These are phyloP conservation scores for Entomortierella beljakovae DNA, from an alignment of 192 early-diverging fungal genomes.

Conservation along the genomic window DNA sequence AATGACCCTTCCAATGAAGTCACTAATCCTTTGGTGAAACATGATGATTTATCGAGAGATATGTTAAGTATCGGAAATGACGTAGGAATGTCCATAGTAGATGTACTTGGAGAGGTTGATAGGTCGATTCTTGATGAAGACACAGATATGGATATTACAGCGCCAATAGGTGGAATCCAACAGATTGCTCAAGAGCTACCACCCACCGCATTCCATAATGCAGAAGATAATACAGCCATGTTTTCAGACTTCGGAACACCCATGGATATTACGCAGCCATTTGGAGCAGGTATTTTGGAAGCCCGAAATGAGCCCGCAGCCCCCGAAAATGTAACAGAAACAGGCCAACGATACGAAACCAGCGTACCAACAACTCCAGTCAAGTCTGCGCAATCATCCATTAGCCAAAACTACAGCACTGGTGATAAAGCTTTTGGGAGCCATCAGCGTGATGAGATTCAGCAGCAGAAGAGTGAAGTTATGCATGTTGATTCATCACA, in stretches of 20 bases:
- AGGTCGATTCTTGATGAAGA: slow-evolving; percentile 20
- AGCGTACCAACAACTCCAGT: slow-evolving; percentile 7
- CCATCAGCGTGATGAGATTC: neutral
- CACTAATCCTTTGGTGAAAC: neutral
- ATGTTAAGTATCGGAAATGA: neutral
- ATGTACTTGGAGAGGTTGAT: neutral
- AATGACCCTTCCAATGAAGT: neutral
- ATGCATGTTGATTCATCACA: too few relatives aligned
- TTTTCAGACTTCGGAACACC: slow-evolving; percentile 30
- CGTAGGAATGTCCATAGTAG: neutral
- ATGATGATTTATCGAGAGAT: neutral
- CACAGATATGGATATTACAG: slow-evolving; percentile 47
- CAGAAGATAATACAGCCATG: slow-evolving; percentile 24
- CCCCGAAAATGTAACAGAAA: neutral
- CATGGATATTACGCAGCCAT: slow-evolving; percentile 41
- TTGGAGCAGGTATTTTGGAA: slow-evolving; percentile 31
- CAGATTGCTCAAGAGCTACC: slow-evolving; percentile 33
- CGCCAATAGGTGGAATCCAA: slow-evolving; percentile 48
- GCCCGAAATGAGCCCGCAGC: neutral
- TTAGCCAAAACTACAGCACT: neutral
- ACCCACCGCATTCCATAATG: slow-evolving; percentile 23
- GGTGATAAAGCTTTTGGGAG: neutral
- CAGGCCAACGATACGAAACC: neutral
- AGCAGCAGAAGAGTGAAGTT: neutral
- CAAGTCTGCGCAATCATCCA: neutral